Evolutionary conservation across 768 basidiomycete species (phyloP).

Genomic region (Tephrocybe sp.): DNA sequence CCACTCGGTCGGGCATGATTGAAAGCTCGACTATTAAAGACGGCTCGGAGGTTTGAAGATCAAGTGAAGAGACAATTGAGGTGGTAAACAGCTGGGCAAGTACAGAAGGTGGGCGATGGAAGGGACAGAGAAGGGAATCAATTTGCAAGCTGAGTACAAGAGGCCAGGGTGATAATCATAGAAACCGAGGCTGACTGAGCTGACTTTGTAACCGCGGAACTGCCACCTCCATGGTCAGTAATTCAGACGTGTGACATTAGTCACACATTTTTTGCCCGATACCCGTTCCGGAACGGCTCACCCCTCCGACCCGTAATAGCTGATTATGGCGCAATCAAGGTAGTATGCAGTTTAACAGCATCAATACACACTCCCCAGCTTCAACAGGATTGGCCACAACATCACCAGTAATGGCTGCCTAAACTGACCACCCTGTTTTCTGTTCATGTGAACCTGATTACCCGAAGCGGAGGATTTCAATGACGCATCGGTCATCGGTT

Average conservation of each 20-base stretch:
- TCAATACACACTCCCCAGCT: no score
- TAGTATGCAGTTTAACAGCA: neutral
- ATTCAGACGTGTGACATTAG: slow-evolving; percentile 16
- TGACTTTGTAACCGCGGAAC: slow-evolving; percentile 12
- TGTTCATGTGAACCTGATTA: no score
- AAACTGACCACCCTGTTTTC: no score
- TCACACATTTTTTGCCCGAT: slow-evolving; percentile 10
- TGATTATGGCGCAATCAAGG: neutral
- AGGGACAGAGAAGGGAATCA: slow-evolving; percentile 13
- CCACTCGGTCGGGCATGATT: slow-evolving; percentile 40
- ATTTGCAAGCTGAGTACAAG: slow-evolving; percentile 14
- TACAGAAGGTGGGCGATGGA: neutral
- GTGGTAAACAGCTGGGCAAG: slow-evolving; percentile 7
- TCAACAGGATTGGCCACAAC: no score
- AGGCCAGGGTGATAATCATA: slow-evolving; percentile 27
- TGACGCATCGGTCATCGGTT: slow-evolving; percentile 15
- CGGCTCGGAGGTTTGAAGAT: neutral
- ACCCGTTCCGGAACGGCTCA: slow-evolving; percentile 1
- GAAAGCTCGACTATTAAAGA: slow-evolving; percentile 10
- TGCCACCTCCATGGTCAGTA: slow-evolving; percentile 16
- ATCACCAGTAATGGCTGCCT: no score
- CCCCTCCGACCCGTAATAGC: neutral
- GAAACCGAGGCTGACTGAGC: slow-evolving; percentile 29
- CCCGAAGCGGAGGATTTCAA: neutral
- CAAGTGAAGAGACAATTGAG: neutral